These are phyloP conservation scores for Fusarium irregulare DNA, from an alignment of 2,329 filamentous ascomycete species.

Conservation along the genomic window DNA sequence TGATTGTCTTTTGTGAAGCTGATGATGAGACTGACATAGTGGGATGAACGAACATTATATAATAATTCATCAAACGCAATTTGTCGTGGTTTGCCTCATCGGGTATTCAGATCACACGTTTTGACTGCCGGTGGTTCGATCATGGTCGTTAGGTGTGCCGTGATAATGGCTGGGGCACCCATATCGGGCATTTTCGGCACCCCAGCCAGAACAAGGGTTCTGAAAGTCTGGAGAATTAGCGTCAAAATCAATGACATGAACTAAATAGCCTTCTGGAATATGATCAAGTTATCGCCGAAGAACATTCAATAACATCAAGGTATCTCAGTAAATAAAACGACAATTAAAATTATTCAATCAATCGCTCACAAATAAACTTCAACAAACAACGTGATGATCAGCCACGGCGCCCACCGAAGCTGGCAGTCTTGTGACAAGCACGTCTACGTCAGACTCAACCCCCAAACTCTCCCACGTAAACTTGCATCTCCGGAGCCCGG, in stretches of 20 bases:
- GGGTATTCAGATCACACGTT: constrained; percentile 30
- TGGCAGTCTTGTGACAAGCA: constrained; percentile 16
- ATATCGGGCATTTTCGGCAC: too few relatives aligned
- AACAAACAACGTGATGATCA: constrained; percentile 27
- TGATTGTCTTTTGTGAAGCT: not conserved
- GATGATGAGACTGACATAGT: not conserved
- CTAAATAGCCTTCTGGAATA: not conserved
- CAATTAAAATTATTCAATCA: not conserved
- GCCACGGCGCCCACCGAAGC: constrained; percentile 26
- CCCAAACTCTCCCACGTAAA: constrained; percentile 1
- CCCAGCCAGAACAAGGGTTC: constrained; percentile 1
- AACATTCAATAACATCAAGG: too few relatives aligned
- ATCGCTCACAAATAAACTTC: not conserved
- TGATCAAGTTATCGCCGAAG: not conserved
- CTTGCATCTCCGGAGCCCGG: constrained; percentile 24
- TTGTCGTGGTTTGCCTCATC: constrained; percentile 9
- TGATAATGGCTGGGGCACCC: constrained; percentile 11
- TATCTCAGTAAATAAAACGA: not conserved
- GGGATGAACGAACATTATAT: constrained; percentile 27
- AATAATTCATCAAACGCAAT: not conserved
- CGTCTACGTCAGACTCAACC: constrained; percentile 18
- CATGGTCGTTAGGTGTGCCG: constrained; percentile 31
- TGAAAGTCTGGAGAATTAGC: constrained; percentile 14
- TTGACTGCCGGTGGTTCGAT: constrained; percentile 40
- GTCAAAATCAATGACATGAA: not conserved